Evolutionary conservation across 129 eudicot genomes (phyloP), one percentile per base, ranked within the genome.

Genomic region (Calendula officinalis): DNA sequence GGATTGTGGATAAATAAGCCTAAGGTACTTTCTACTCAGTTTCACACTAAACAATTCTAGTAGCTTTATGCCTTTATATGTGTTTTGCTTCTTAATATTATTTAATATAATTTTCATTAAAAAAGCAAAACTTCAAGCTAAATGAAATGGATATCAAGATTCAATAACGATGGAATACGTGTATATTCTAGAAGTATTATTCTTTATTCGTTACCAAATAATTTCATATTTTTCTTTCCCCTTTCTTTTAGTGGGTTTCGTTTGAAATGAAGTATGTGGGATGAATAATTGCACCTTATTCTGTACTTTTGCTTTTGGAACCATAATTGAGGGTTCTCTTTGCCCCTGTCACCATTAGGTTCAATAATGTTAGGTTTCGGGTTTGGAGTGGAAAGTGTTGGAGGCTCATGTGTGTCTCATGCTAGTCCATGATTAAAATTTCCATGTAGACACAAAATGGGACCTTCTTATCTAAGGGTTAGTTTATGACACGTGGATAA

Each of bases 281-380:
- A 72, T 67, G 79, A 81, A 78, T 78, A 71, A 78, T 73, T 77
- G 83, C 69, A 67, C 64, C 78, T 56, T 65, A 73, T 56, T 76
- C 54, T 76, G 81, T 79, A 82, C 80, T 74, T 77, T 77, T 67
- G 71, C 88, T 83, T 83, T 87, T 81, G 83, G 87, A 83, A 70
- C 70, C 84, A 83, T 87, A 79, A 87, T 67, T 60, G 63, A 72
- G 71, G 69, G 63, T 38, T 52, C 71, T 68, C 38, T 56, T 62
- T 46, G 59, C 78, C 46, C 47, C 57, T 44, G 61, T 50, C 68
- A 36, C 66, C 73, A 61, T 76, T 67, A 45, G 68, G 79, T 65
- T 80, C 84, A 77, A 82, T 86, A 77, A 86, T 77, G 74, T 70
- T 77, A 56, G 68, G 66, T 40, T 66, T 66, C 69, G 81, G 79